Conservation (phyloP, 768 basidiomycete species). For the Phylloporus sp. region DNA sequence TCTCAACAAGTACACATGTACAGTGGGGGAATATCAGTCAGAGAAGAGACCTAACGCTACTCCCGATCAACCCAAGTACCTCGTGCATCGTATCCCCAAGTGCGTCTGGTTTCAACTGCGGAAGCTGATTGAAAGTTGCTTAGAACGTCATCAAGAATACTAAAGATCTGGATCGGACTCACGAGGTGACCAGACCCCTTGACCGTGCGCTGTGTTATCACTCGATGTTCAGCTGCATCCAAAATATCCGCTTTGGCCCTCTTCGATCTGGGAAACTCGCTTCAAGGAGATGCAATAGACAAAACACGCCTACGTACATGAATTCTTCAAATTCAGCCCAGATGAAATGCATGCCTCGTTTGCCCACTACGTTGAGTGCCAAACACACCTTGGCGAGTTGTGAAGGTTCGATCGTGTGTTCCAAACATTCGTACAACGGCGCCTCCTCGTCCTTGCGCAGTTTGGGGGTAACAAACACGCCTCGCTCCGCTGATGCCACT, state of each 20-base stretch:
- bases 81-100: constrained; percentile 26
- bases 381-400: constrained; percentile 20
- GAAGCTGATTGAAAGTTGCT: constrained; percentile 12
- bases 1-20: neutral
- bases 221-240: constrained; percentile 21
- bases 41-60: constrained; percentile 9
- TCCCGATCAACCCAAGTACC: constrained; percentile 16
- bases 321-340: constrained; percentile 32
- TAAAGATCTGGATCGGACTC: neutral
- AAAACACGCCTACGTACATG: constrained; percentile 14
- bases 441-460: constrained; percentile 32
- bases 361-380: constrained; percentile 6
- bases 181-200: constrained; percentile 31
- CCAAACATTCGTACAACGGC: constrained; percentile 18
- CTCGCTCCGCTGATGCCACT: constrained; percentile 3
- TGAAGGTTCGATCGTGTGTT: constrained; percentile 24
- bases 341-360: constrained; percentile 23
- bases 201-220: constrained; percentile 20
- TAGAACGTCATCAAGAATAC: neutral
- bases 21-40: neutral
- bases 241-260: constrained; percentile 26
- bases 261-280: constrained; percentile 17
- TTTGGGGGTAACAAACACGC: constrained; percentile 15
- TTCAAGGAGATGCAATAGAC: neutral
- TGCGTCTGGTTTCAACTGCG: constrained; percentile 29